phyloP scores from a whole-genome alignment of 2,329 filamentous ascomycete species.

The Alternaria dauci region DNA sequence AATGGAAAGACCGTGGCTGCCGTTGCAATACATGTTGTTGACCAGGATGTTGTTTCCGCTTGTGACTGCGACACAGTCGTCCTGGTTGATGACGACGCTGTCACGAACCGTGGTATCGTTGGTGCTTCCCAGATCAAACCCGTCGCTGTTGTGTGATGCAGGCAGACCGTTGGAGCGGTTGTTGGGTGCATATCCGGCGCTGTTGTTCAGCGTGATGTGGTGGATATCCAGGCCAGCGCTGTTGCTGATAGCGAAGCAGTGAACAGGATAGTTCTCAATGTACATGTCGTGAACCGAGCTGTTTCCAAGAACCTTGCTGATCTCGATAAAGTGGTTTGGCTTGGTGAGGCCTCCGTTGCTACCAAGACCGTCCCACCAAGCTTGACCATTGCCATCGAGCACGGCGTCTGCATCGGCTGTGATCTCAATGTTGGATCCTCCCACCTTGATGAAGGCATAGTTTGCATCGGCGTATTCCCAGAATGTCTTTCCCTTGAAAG shows the following conservation, averaged over 20 bases:
- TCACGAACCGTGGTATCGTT: conserved; percentile 52
- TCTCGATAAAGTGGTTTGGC: conserved; percentile 45
- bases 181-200: conserved; percentile 57
- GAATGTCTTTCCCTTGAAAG: conserved; percentile 41
- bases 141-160: conserved; percentile 60
- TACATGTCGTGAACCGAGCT: conserved; percentile 55
- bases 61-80: conserved; percentile 66
- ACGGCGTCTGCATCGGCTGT: conserved; percentile 50
- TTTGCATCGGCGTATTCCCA: conserved; percentile 49
- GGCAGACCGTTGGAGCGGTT: conserved; percentile 34
- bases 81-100: conserved; percentile 63
- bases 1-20: conserved; percentile 65
- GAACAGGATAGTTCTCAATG: conserved; percentile 63
- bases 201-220: conserved; percentile 64
- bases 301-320: conserved; percentile 50
- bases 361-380: conserved; percentile 48
- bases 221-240: conserved; percentile 54
- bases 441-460: conserved; percentile 41
- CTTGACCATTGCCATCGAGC: conserved; percentile 33
- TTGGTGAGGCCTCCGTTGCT: conserved; percentile 57
- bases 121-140: conserved; percentile 62
- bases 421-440: conserved; percentile 54
- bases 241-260: conserved; percentile 58
- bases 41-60: conserved; percentile 54
- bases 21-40: conserved; percentile 54